These are phyloP conservation scores for Psilocybe mexicana DNA, from an alignment of 1,284 basidiomycete species.

Conservation along the genomic window DNA sequence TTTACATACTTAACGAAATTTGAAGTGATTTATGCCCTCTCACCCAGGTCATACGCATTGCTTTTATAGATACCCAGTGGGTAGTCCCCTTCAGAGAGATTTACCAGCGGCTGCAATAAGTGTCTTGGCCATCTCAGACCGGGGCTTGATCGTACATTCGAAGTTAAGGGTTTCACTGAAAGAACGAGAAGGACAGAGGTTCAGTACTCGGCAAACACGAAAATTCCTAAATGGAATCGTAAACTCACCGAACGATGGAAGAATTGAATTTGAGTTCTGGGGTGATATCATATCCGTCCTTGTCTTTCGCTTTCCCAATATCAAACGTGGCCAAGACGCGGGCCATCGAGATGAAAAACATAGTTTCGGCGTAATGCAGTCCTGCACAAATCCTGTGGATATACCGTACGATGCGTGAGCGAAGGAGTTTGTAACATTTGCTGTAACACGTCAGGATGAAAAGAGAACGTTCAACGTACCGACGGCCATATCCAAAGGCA, in stretches of 20 bases:
- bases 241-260: conserved; percentile 20
- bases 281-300: conserved; percentile 17
- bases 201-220: not conserved
- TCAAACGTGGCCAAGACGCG: conserved; percentile 20
- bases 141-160: conserved; percentile 15
- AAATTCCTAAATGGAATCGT: not conserved
- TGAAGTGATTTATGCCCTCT: too few relatives aligned
- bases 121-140: conserved; percentile 14
- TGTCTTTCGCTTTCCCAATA: conserved; percentile 17
- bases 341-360: conserved; percentile 22
- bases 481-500: conserved; percentile 23
- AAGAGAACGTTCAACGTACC: conserved; percentile 7
- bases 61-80: not conserved
- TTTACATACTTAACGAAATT: too few relatives aligned
- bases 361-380: conserved; percentile 25
- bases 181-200: too few relatives aligned
- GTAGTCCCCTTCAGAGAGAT: not conserved
- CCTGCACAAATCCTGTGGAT: conserved; percentile 22
- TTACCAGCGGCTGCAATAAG: conserved; percentile 11
- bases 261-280: conserved; percentile 23
- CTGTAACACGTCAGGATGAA: not conserved
- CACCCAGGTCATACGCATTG: too few relatives aligned
- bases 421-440: too few relatives aligned
- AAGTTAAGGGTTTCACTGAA: conserved; percentile 18
- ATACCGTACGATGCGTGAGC: not conserved